Evolutionary conservation across 306 rosid genomes (phyloP).

Genomic region (Malus sylvestris): DNA sequence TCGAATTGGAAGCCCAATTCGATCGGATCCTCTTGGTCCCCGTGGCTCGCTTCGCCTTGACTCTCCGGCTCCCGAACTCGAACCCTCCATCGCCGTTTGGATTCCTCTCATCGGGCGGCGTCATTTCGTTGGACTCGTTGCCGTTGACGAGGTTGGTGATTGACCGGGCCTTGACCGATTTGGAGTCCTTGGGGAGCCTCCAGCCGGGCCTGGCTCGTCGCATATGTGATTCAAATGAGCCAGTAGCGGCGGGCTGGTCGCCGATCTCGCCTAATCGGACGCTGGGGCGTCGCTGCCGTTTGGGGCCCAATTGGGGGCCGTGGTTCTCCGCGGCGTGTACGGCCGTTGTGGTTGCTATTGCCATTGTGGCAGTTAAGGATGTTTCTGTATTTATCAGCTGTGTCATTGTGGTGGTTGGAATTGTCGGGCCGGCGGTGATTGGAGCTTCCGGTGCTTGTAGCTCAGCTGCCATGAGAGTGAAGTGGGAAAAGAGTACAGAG

Average conservation of each 20-base stretch:
- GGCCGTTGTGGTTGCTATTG: constrained; percentile 9
- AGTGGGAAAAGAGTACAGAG: constrained; percentile 7
- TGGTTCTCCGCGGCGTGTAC: constrained; percentile 10
- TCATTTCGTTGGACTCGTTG: constrained; percentile 16
- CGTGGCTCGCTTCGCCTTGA: constrained; percentile 44
- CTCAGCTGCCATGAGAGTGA: constrained; percentile 45
- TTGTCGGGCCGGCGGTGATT: constrained; percentile 18
- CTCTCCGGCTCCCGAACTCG: constrained; percentile 32
- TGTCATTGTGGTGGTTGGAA: not conserved
- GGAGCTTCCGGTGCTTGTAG: constrained; percentile 35
- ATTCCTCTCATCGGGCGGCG: constrained; percentile 18
- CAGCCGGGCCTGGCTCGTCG: constrained; percentile 42
- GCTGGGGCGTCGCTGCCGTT: constrained; percentile 71
- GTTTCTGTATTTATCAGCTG: not conserved
- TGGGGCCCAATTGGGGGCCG: constrained; percentile 24
- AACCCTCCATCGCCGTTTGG: constrained; percentile 18
- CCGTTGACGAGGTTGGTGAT: constrained; percentile 43
- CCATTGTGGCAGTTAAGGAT: not conserved
- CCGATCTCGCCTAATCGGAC: constrained; percentile 77
- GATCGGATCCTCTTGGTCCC: constrained; percentile 48
- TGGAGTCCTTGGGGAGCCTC: constrained; percentile 36
- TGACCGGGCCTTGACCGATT: constrained; percentile 43
- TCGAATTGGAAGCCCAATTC: constrained; percentile 26
- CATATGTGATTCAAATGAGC: constrained; percentile 29
- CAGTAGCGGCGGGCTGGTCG: constrained; percentile 36